Percentiles rank a stretch among this genome's conserved stretches.
phyloP scores from a whole-genome alignment of 2,329 filamentous ascomycete genomes.

The Drechslerella dactyloides region DNA sequence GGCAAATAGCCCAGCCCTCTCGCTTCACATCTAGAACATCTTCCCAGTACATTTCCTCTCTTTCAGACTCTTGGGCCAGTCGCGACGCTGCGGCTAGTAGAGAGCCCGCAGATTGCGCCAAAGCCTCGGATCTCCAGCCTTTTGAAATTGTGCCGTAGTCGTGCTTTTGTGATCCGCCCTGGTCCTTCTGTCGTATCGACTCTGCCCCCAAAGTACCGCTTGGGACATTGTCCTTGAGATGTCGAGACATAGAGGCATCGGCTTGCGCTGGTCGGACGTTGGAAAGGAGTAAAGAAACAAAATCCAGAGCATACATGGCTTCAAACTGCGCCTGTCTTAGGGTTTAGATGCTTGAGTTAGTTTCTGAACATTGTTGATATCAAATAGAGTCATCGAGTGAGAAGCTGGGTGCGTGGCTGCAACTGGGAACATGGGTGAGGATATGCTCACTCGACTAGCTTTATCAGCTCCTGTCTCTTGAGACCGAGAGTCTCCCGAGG shows the following conservation, averaged over 20 bases:
- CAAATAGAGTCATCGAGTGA: not conserved
- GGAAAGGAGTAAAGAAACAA: slow-evolving; percentile 81
- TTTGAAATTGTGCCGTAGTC: slow-evolving; percentile 53
- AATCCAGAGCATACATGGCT: slow-evolving; percentile 75
- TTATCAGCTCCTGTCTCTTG: slow-evolving; percentile 46
- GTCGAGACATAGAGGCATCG: slow-evolving; percentile 71
- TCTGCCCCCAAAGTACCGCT: slow-evolving; percentile 76
- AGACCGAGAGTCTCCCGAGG: slow-evolving; percentile 32
- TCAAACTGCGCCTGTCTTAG: slow-evolving; percentile 64
- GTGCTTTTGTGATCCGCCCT: slow-evolving; percentile 65
- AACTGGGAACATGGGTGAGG: not conserved
- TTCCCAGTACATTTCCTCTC: slow-evolving; percentile 87
- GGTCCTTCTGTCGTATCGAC: slow-evolving; percentile 67
- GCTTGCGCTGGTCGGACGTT: slow-evolving; percentile 77
- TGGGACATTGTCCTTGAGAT: slow-evolving; percentile 73
- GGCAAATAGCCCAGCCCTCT: slow-evolving; percentile 83
- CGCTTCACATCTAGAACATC: slow-evolving; percentile 81
- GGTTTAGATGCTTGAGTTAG: slow-evolving; percentile 45
- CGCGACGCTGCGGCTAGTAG: slow-evolving; percentile 74
- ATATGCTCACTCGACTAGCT: slow-evolving; percentile 49
- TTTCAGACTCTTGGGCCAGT: slow-evolving; percentile 76
- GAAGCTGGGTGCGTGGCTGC: not conserved
- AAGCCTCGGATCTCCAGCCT: slow-evolving; percentile 75
- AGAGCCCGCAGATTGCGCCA: slow-evolving; percentile 75
- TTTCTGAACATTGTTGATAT: not conserved